Conservation (phyloP, 2,329 filamentous ascomycete species). For the Fonsecaea monophora region DNA sequence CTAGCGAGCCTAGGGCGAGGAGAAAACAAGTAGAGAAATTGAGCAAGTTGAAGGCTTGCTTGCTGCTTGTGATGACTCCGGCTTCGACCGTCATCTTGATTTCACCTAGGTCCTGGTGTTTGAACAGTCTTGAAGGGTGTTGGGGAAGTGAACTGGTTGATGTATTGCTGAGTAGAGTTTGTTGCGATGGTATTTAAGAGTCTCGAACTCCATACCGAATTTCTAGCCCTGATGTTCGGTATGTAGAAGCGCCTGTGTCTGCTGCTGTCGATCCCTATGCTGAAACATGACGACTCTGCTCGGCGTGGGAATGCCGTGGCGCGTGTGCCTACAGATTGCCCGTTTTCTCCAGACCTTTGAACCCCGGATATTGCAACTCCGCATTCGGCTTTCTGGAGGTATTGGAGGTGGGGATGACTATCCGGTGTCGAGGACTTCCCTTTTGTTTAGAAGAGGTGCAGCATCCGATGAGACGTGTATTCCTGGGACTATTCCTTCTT, state of each 20-base stretch:
- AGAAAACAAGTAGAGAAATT: slow-evolving; percentile 8
- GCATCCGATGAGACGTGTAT: neutral
- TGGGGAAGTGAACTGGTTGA: neutral
- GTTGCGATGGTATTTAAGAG: neutral
- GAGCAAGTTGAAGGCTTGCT: slow-evolving; percentile 4
- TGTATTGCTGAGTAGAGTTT: neutral
- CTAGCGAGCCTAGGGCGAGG: neutral
- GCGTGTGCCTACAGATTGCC: neutral
- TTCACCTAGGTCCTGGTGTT: neutral
- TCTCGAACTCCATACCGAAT: neutral
- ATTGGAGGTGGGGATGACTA: neutral
- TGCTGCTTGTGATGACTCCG: slow-evolving; percentile 2
- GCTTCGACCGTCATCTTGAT: neutral
- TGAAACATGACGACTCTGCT: neutral
- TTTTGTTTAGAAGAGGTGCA: neutral
- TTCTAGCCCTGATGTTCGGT: neutral
- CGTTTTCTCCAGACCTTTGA: neutral
- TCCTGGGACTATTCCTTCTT: neutral
- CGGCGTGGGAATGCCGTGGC: neutral
- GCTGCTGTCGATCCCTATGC: no score
- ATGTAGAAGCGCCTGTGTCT: neutral
- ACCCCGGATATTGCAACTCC: neutral
- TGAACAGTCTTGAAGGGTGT: neutral
- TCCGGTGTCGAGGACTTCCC: neutral
- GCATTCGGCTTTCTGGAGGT: neutral